Percentiles rank a stretch among this genome's conserved stretches.
phyloP scores from a whole-genome alignment of 1,284 basidiomycete species.

The Omphalotus olearius region DNA sequence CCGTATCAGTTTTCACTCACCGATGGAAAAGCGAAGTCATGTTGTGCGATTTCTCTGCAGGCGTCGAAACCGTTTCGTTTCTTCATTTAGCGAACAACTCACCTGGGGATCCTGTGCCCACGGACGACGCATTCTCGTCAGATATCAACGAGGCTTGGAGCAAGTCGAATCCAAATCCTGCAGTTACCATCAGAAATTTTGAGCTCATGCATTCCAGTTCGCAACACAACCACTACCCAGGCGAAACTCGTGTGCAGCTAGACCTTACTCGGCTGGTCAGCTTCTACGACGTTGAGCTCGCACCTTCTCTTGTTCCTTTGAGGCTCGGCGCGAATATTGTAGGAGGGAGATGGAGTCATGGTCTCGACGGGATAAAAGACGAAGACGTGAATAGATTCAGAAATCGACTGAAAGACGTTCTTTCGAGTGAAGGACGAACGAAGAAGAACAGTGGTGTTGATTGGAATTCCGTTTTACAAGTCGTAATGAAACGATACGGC shows the following conservation, averaged over 20 bases:
- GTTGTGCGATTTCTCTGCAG: constrained; percentile 42
- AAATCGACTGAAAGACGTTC: constrained; percentile 19
- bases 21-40: constrained; percentile 40
- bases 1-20: not conserved
- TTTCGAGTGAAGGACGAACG: constrained; percentile 14
- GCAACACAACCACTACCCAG: constrained; percentile 39
- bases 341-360: constrained; percentile 29
- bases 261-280: constrained; percentile 37
- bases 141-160: constrained; percentile 11
- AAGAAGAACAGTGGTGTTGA: constrained; percentile 31
- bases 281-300: constrained; percentile 37
- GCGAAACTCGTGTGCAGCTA: constrained; percentile 38
- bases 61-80: constrained; percentile 34
- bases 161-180: constrained; percentile 4
- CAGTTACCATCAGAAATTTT: constrained; percentile 16
- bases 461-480: constrained; percentile 37
- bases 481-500: constrained; percentile 38
- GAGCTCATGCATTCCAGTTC: constrained; percentile 30
- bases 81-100: constrained; percentile 18
- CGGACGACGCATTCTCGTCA: not conserved
- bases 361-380: constrained; percentile 22
- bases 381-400: constrained; percentile 20
- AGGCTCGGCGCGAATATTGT: constrained; percentile 18
- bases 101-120: not conserved
- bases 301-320: constrained; percentile 29